Evolutionary conservation across 1,139 yeast species (phyloP).

Genomic region (Nakaseomyces bracarensis): DNA sequence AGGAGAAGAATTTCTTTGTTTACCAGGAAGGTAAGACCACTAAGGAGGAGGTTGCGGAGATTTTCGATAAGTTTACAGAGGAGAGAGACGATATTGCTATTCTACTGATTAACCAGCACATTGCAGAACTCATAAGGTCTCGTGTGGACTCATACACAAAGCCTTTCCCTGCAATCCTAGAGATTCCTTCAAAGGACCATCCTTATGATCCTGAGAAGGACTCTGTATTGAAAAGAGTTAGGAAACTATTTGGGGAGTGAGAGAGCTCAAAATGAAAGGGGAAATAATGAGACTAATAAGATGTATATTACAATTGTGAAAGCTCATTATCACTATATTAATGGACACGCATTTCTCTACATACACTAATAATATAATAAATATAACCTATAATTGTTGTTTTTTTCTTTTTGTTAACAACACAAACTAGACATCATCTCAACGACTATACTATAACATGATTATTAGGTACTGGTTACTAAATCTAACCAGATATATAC

Average conservation of each 20-base stretch:
- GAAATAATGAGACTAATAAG: too few species aligned
- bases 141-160: slow-evolving; percentile 75
- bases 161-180: slow-evolving; percentile 94
- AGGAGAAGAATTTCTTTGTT: slow-evolving; percentile 72
- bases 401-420: too few species aligned
- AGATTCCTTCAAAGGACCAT: slow-evolving; percentile 96
- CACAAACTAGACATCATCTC: too few species aligned
- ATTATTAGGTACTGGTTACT: too few species aligned
- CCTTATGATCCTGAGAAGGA: slow-evolving; percentile 98
- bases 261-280: background rate
- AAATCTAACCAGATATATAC: too few species aligned
- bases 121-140: slow-evolving; percentile 83
- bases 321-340: too few species aligned
- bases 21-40: slow-evolving; percentile 76
- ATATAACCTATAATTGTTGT: too few species aligned
- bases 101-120: slow-evolving; percentile 82
- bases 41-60: slow-evolving; percentile 63
- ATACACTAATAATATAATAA: too few species aligned
- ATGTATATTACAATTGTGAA: too few species aligned
- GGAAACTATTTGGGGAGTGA: slow-evolving; percentile 88
- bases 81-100: slow-evolving; percentile 88
- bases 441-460: too few species aligned
- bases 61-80: slow-evolving; percentile 66
- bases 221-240: slow-evolving; percentile 85
- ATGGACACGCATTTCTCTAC: too few species aligned